phyloP scores from a whole-genome alignment of 768 basidiomycete species.

The Lentinula edodes region DNA sequence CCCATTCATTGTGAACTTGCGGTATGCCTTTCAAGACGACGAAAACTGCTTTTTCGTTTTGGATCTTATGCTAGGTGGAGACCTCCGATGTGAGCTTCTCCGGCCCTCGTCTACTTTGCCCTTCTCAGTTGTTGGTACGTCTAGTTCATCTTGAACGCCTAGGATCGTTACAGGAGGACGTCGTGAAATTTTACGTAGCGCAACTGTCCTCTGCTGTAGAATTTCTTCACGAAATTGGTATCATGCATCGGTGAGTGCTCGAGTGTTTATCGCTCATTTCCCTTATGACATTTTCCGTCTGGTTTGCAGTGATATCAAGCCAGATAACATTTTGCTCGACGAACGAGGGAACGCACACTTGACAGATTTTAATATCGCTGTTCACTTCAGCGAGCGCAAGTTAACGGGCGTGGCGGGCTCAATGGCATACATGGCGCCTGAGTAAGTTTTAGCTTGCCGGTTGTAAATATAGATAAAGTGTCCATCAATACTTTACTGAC shows the following conservation, averaged over 20 bases:
- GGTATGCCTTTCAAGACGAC: conserved; percentile 97
- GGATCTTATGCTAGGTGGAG: conserved; percentile 95
- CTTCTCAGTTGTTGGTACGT: conserved; percentile 8
- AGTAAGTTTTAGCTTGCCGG: conserved; percentile 33
- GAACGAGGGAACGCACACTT: conserved; percentile 94
- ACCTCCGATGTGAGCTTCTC: conserved; percentile 73
- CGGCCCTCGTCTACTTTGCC: conserved; percentile 5
- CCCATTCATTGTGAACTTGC: conserved; percentile 89
- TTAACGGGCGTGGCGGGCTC: conserved; percentile 93
- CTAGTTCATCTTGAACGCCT: conserved; percentile 86
- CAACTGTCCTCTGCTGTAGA: conserved; percentile 84
- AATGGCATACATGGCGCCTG: conserved; percentile 98
- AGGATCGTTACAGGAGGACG: conserved; percentile 67
- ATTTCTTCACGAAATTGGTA: conserved; percentile 87
- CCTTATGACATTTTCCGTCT: not conserved
- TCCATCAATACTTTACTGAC: not conserved
- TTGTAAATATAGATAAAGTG: not conserved
- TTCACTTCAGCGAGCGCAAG: conserved; percentile 87
- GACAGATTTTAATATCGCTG: conserved; percentile 98
- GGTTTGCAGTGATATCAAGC: conserved; percentile 73
- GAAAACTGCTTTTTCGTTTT: conserved; percentile 98
- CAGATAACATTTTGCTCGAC: conserved; percentile 96
- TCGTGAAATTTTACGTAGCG: conserved; percentile 84
- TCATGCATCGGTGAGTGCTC: conserved; percentile 84
- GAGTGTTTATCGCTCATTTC: conserved; percentile 5